Evolutionary conservation across 495 filamentous ascomycete genomes (phyloP).

Genomic region (Pseudomonodictys pantanalensis): DNA sequence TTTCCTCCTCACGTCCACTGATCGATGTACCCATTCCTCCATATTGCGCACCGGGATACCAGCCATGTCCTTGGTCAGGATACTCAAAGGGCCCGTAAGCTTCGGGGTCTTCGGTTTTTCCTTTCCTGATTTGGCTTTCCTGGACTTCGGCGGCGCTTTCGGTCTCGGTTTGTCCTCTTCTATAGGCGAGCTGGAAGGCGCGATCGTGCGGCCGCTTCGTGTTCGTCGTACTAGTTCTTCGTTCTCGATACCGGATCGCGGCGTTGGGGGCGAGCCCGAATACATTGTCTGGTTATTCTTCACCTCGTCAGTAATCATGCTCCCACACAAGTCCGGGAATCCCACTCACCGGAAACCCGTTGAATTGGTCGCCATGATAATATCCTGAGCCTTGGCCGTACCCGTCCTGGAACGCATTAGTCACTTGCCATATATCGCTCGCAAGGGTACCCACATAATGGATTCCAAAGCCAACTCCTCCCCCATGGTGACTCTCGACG

Average conservation of each 20-base stretch:
- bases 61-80: slow-evolving; percentile 65
- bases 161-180: slow-evolving; percentile 31
- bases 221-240: slow-evolving; percentile 42
- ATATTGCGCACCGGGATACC: slow-evolving; percentile 73
- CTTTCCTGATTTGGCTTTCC: slow-evolving; percentile 52
- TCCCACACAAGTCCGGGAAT: slow-evolving; percentile 7
- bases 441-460: slow-evolving; percentile 44
- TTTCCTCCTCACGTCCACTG: slow-evolving; percentile 59
- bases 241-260: slow-evolving; percentile 36
- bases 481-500: slow-evolving; percentile 30
- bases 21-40: slow-evolving; percentile 73
- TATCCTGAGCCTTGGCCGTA: slow-evolving; percentile 35
- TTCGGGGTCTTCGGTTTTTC: slow-evolving; percentile 51
- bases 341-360: slow-evolving; percentile 16
- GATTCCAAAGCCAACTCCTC: slow-evolving; percentile 41
- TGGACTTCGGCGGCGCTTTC: slow-evolving; percentile 51
- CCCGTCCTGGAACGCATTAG: slow-evolving; percentile 12
- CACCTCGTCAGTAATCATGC: slow-evolving; percentile 14
- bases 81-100: slow-evolving; percentile 69
- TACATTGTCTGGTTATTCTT: slow-evolving; percentile 30
- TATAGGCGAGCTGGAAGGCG: slow-evolving; percentile 33
- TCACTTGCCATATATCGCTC: neutral
- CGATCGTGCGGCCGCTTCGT: slow-evolving; percentile 49
- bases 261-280: slow-evolving; percentile 42
- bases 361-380: slow-evolving; percentile 51